Percentiles rank a stretch among this genome's conserved stretches.
Conservation (phyloP, 495 filamentous ascomycete genomes). For the Aspergillus egyptiacus region DNA sequence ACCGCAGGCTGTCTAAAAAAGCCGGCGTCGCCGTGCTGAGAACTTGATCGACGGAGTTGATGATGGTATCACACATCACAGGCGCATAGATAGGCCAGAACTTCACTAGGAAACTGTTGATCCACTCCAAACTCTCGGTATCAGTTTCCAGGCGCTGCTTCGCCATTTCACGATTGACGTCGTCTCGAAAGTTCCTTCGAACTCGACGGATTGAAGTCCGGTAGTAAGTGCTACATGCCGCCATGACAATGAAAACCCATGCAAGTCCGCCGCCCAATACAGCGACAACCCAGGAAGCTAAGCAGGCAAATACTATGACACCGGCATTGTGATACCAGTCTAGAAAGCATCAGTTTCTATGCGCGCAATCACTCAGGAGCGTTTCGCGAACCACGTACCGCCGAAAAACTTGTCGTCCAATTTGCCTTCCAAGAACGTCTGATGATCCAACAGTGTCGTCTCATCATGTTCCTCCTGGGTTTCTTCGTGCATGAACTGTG, state of each 20-base stretch:
- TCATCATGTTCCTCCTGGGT: slow-evolving; percentile 47
- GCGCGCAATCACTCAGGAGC: too few species aligned
- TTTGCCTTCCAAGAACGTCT: slow-evolving; percentile 77
- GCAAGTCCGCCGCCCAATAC: slow-evolving; percentile 83
- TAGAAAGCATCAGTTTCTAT: slow-evolving; percentile 29
- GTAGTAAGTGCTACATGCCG: slow-evolving; percentile 88
- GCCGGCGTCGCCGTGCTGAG: slow-evolving; percentile 84
- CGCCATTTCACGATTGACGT: slow-evolving; percentile 86
- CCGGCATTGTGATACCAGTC: slow-evolving; percentile 98
- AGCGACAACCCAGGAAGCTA: slow-evolving; percentile 85
- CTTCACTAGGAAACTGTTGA: slow-evolving; percentile 96
- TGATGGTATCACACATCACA: slow-evolving; percentile 84
- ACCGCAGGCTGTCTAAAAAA: slow-evolving; percentile 85
- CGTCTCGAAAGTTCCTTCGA: slow-evolving; percentile 92
- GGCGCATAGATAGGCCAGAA: slow-evolving; percentile 99
- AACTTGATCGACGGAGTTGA: slow-evolving; percentile 91
- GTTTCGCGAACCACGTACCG: slow-evolving; percentile 45
- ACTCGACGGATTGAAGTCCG: slow-evolving; percentile 90
- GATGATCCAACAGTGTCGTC: slow-evolving; percentile 74
- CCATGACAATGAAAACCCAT: slow-evolving; percentile 93
- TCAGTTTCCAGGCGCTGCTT: slow-evolving; percentile 87
- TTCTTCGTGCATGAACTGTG: slow-evolving; percentile 63
- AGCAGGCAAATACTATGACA: slow-evolving; percentile 86
- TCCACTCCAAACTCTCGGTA: slow-evolving; percentile 93
- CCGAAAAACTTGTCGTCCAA: slow-evolving; percentile 89